These are phyloP conservation scores for Metschnikowia reukaufii DNA, from an alignment of 805 yeast species.

Conservation along the genomic window DNA sequence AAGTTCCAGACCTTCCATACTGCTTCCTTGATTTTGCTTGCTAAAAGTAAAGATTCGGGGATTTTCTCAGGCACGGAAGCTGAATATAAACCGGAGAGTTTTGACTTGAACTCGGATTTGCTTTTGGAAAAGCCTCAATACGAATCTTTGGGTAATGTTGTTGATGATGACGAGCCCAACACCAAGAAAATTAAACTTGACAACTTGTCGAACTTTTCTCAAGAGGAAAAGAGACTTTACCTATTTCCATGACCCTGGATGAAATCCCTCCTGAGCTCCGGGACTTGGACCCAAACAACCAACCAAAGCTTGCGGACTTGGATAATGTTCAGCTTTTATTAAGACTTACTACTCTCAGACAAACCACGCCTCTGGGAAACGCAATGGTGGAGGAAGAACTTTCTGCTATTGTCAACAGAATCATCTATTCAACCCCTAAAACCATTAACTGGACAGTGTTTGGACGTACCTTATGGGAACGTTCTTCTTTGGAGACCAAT, in stretches of 20 bases:
- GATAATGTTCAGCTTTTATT: conserved; percentile 77
- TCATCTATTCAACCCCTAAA: conserved; percentile 49
- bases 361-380: conserved; percentile 70
- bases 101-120: conserved; percentile 71
- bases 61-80: conserved; percentile 23
- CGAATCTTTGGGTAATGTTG: conserved; percentile 53
- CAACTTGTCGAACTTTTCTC: conserved; percentile 21
- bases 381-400: conserved; percentile 78
- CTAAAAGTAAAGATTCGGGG: conserved; percentile 45
- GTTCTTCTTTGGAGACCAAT: conserved; percentile 79
- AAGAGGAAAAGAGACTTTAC: conserved; percentile 46
- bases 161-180: conserved; percentile 31
- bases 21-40: conserved; percentile 74
- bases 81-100: conserved; percentile 49
- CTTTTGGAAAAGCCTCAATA: conserved; percentile 73
- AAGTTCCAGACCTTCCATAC: conserved; percentile 73
- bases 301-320: conserved; percentile 66
- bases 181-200: conserved; percentile 44
- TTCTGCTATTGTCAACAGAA: conserved; percentile 70
- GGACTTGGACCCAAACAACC: conserved; percentile 74
- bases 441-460: conserved; percentile 72
- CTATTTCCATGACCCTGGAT: conserved; percentile 61
- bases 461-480: conserved; percentile 83
- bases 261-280: conserved; percentile 57
- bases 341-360: conserved; percentile 60